phyloP scores from a whole-genome alignment of 306 rosid species.

The Dalbergia oliveri region DNA sequence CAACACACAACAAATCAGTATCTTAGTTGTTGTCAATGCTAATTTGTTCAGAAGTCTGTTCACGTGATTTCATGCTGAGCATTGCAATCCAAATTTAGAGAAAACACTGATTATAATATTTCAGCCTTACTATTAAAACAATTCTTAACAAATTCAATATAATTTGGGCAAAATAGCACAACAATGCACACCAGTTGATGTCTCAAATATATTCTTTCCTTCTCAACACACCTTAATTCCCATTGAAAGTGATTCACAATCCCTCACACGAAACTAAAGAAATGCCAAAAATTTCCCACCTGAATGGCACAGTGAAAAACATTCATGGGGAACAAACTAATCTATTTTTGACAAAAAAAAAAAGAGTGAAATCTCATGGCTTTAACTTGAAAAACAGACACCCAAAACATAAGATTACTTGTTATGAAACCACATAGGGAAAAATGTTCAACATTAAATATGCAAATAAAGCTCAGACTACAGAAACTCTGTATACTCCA shows the following conservation, averaged over 20 bases:
- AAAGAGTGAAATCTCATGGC: constrained; percentile 39
- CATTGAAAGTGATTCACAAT: constrained; percentile 45
- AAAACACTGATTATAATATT: too few species aligned
- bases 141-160: too few species aligned
- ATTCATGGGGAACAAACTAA: constrained; percentile 69
- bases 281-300: constrained; percentile 70
- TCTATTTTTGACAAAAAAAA: constrained; percentile 57
- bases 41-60: too few species aligned
- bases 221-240: constrained; percentile 13
- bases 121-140: too few species aligned
- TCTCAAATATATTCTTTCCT: neutral
- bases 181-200: too few species aligned
- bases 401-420: constrained; percentile 49
- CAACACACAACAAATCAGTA: too few species aligned
- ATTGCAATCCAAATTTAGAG: too few species aligned
- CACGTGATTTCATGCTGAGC: too few species aligned
- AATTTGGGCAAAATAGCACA: too few species aligned
- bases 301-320: constrained; percentile 70
- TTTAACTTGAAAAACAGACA: constrained; percentile 48
- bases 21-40: too few species aligned
- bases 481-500: constrained; percentile 25
- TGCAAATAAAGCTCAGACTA: constrained; percentile 50
- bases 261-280: constrained; percentile 49
- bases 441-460: constrained; percentile 51
- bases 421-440: constrained; percentile 47